phyloP scores from a whole-genome alignment of 306 rosid genomes.

The Astragalus glycyphyllos region DNA sequence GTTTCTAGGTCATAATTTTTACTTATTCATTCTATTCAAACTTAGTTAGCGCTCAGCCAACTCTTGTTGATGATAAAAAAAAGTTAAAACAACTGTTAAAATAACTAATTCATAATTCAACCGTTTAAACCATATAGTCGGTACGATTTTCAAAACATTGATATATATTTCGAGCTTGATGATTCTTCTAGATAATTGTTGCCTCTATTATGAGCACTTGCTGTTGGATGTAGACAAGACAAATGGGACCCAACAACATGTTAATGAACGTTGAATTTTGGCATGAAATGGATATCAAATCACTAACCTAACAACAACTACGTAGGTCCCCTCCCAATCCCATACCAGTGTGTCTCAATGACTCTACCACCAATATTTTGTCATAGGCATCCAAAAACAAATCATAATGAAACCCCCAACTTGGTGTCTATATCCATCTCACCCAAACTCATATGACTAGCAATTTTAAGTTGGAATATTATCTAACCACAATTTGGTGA shows the following conservation, averaged over 20 bases:
- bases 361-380: slow-evolving; percentile 17
- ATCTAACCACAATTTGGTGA: slow-evolving; percentile 9
- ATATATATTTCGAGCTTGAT: too few relatives aligned
- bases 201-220: slow-evolving; percentile 18
- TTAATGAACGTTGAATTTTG: slow-evolving; percentile 50
- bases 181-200: neutral
- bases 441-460: slow-evolving; percentile 18
- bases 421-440: slow-evolving; percentile 17
- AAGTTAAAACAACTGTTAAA: too few relatives aligned
- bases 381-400: neutral
- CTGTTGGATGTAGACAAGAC: slow-evolving; percentile 33
- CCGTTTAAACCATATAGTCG: too few relatives aligned
- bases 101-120: too few relatives aligned
- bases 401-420: neutral
- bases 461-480: slow-evolving; percentile 23
- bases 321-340: slow-evolving; percentile 34
- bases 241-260: slow-evolving; percentile 33
- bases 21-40: too few relatives aligned
- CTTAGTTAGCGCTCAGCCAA: too few relatives aligned
- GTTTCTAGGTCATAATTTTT: too few relatives aligned
- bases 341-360: neutral
- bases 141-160: too few relatives aligned
- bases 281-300: slow-evolving; percentile 36
- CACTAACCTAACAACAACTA: slow-evolving; percentile 48
- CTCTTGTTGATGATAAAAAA: too few relatives aligned